Base-by-base conservation (phyloP, 2,329 filamentous ascomycete genomes). In the Gnomoniopsis smithogilvyi region DNA sequence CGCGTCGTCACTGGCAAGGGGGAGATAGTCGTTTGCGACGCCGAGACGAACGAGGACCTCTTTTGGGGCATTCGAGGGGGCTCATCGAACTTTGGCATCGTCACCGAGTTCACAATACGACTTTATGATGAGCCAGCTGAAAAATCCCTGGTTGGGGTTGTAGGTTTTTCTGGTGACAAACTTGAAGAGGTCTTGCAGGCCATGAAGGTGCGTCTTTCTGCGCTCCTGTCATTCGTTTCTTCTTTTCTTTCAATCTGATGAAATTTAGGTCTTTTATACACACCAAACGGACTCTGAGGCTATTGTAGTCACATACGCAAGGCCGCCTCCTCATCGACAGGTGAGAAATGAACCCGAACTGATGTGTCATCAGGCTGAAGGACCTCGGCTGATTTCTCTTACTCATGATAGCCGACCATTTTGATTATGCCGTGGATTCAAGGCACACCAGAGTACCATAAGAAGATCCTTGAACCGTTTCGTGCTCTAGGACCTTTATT, bases 61-160 rank as follows among this genome's bases (percentile, higher is more conserved):
- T 63, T 54, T 14, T 57, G 48, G 26, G 64, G 52, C 1, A 63
- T 69, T 10, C 51, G 60, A 1, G 66, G 64, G 10, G 64, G 63
- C 1, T 3, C 52, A 45, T 65, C 63, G 38, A 67, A 65, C 46
- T 65, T 66, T 54, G 65, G 65, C n/a, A 55, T 66, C 54, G 65
- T 67, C 14, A 66, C 64, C 1, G 74, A 74, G 6, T 66, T 77
- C 26, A 30, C 38, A 4, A 3, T 54, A 19, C 51, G 51, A 2
- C 38, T 54, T 4, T 54, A 54, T 17, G 51, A 54, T 33, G 51
- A 54, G n/a, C 51, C 51, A 4, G 21, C 36, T 7, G 51, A 54
- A 38, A 54, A 54, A 19, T n/a, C 51, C 11, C 22, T 54, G 2
- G 15, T 46, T 11, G 51, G 38, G 17, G 24, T 24, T 6, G 4